phyloP scores from a whole-genome alignment of 495 filamentous ascomycete species.

The Podospora appendiculata region DNA sequence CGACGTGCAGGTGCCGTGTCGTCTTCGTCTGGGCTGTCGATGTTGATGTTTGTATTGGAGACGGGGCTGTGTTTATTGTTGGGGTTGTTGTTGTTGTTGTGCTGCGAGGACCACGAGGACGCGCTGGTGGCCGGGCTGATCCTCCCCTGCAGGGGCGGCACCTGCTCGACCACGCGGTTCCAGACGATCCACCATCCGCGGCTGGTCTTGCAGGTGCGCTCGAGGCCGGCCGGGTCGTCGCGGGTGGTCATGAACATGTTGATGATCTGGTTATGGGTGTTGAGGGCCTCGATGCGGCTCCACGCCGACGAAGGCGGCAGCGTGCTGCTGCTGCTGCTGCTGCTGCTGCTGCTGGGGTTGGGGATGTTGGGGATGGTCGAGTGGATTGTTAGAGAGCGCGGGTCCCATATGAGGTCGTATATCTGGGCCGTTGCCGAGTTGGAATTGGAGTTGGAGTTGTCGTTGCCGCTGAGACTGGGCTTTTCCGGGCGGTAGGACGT shows the following conservation, averaged over 20 bases:
- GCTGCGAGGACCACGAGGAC: background rate
- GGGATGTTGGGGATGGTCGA: slow-evolving; percentile 91
- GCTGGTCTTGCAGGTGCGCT: slow-evolving; percentile 85
- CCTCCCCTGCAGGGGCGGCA: background rate
- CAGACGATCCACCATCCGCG: slow-evolving; percentile 97
- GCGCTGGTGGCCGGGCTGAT: background rate
- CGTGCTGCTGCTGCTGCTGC: background rate
- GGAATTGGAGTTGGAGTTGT: background rate
- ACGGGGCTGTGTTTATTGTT: background rate
- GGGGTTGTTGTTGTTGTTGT: background rate
- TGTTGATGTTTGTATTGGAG: no score
- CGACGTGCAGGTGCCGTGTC: background rate
- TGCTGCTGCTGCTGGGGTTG: slow-evolving; percentile 31
- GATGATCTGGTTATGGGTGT: slow-evolving; percentile 79
- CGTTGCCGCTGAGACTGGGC: slow-evolving; percentile 24
- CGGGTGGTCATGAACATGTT: slow-evolving; percentile 62
- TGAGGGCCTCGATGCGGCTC: slow-evolving; percentile 84
- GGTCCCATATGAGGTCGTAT: slow-evolving; percentile 84
- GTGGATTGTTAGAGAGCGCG: slow-evolving; percentile 63
- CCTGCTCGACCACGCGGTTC: slow-evolving; percentile 58
- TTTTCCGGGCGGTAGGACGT: slow-evolving; percentile 47
- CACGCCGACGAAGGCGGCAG: slow-evolving; percentile 27
- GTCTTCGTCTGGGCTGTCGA: background rate
- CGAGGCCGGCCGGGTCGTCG: slow-evolving; percentile 52
- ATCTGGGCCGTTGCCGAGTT: slow-evolving; percentile 42